Base-by-base conservation (phyloP, 1,139 yeast species). In the Hemisphaericaspora xylanilytica region DNA sequence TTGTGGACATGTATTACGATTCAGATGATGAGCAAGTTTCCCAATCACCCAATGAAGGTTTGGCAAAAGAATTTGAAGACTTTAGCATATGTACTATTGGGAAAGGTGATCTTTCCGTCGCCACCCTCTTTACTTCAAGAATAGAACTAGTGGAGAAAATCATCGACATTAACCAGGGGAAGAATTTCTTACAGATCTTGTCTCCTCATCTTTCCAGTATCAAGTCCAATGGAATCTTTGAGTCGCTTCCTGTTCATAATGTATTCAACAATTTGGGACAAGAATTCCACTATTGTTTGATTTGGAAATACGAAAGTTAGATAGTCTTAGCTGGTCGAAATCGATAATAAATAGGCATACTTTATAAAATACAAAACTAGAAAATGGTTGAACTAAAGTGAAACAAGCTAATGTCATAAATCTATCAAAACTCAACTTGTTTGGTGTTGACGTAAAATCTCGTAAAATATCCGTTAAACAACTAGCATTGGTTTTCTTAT, bases 1-100 rank as follows among this genome's bases (percentile, higher is more conserved):
- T 63, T 3, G 59, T 53, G 3, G 61, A 55, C 3, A 53, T 65
- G 53, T 67, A 71, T 38, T 76, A 70, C 28, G 74, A 73, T 35
- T 57, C 58, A 25, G 73, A 68, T 18, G 74, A 65, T 10, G 39
- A 35, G 24, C 33, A 32, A 8, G 20, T 14, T 5, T 11, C 10
- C 24, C 22, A 35, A 7, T 29, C 33, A 3, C 12, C 20, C 9
- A 22, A 18, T 6, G 17, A n/a, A n/a, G 8, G 22, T 4, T 10
- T 35, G 9, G 17, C 28, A 27, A 2, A 32, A 4, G 30, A 34
- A 17, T 47, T 47, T 41, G 58, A 52, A 8, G 25, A 36, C 3
- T 24, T 22, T 15, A 38, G 30, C 29, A 28, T 43, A n/a, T 37
- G 44, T 20, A 22, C 35, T 12, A 44, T 48, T 9, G 52, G 55